A percentile compares a stretch with the other conserved stretches of the same genome.
These are phyloP conservation scores for Trifolium pratense DNA, from an alignment of 306 rosid genomes.

Conservation along the genomic window DNA sequence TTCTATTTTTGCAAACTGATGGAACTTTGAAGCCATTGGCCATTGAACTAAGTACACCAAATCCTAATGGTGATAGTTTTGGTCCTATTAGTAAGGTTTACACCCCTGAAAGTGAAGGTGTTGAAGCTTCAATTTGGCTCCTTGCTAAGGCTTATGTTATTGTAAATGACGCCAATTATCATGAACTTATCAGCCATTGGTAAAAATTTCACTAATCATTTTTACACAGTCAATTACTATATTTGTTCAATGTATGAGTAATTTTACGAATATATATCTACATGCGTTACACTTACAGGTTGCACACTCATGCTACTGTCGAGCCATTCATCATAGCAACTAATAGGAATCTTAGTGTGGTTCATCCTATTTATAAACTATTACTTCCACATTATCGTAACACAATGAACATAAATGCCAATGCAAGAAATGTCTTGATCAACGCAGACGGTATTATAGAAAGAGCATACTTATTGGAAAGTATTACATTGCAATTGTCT, in stretches of 20 bases:
- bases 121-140: conserved; percentile 61
- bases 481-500: conserved; percentile 41
- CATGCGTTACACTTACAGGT: conserved; percentile 51
- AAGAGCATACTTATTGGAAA: conserved; percentile 42
- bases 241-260: neutral
- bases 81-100: conserved; percentile 61
- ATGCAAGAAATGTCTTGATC: conserved; percentile 41
- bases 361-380: conserved; percentile 49
- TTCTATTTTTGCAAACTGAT: conserved; percentile 63
- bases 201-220: conserved; percentile 30
- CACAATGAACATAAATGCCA: conserved; percentile 50
- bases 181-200: conserved; percentile 80
- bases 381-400: conserved; percentile 49
- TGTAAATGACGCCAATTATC: conserved; percentile 66
- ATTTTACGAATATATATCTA: neutral
- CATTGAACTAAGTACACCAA: conserved; percentile 65
- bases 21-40: conserved; percentile 78
- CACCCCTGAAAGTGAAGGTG: conserved; percentile 59
- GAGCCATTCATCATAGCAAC: conserved; percentile 65
- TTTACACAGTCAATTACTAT: neutral
- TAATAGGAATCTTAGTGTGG: conserved; percentile 50
- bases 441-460: conserved; percentile 50
- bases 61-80: conserved; percentile 56
- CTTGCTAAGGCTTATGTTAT: conserved; percentile 74
- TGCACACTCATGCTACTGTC: conserved; percentile 74